These are phyloP conservation scores for Coemansia sp. DNA, from an alignment of 192 early-diverging fungal species.

Conservation along the genomic window DNA sequence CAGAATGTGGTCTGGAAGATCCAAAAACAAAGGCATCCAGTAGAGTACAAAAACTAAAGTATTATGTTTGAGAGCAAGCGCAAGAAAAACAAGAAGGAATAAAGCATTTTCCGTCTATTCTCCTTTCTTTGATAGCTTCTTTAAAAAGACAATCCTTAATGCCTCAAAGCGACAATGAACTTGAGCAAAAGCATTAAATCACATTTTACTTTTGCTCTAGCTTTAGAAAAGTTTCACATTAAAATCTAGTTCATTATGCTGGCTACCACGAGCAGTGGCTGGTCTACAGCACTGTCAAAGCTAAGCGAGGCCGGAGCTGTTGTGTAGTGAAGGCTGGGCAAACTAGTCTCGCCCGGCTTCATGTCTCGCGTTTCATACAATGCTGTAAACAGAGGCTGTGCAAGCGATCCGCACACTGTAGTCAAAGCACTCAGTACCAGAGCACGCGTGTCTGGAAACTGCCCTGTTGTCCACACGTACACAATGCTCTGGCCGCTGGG, in stretches of 20 bases:
- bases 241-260: constrained; percentile 5
- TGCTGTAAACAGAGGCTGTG: constrained; percentile 12
- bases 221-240: too few relatives aligned
- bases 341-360: neutral
- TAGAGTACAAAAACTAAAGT: neutral
- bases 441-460: neutral
- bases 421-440: constrained; percentile 12
- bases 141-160: too few relatives aligned
- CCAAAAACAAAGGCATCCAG: neutral
- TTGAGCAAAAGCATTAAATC: too few relatives aligned
- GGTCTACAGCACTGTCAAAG: constrained; percentile 20
- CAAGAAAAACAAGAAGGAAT: neutral
- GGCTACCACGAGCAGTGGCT: constrained; percentile 2
- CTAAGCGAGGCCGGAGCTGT: constrained; percentile 11
- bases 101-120: too few relatives aligned
- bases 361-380: constrained; percentile 21
- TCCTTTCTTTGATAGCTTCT: too few relatives aligned
- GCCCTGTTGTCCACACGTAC: constrained; percentile 24
- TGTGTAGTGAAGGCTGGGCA: constrained; percentile 3
- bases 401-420: neutral
- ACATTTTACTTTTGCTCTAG: too few relatives aligned
- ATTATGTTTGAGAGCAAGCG: too few relatives aligned
- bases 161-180: too few relatives aligned
- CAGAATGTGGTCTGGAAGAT: neutral
- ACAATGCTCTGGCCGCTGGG: constrained; percentile 23